Base-by-base conservation (phyloP, 202 grass and related monocot genomes). In the Schoenoplectus tabernaemontani region DNA sequence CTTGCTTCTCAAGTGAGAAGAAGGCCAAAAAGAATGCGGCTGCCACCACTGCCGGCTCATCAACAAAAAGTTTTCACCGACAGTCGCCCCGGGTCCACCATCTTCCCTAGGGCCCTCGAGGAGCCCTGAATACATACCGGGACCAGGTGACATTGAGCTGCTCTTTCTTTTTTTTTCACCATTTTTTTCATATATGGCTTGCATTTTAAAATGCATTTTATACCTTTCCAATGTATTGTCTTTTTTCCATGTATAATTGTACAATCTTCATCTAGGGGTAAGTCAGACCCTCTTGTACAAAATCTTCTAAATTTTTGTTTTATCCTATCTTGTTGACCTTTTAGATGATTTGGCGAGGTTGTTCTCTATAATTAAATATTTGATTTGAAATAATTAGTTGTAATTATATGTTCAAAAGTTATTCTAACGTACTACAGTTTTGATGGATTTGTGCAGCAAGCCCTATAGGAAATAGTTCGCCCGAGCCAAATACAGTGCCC, bases 1-100 rank as follows among this genome's bases (percentile, higher is more conserved):
- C 90, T 85, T 96, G 93, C 69, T 93, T 93, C 82, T 88, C 84
- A 72, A 75, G 82, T 70, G 87, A 92, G 80, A 78, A 80, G 41
- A 84, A 78, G 77, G 4, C 33, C 47, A 61, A 56, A 23, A 65
- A 15, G 6, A 57, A 75, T 3, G 57, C 71, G 39, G 71, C 23
- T 17, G 68, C 80, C 2, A 13, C 22, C 26, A 78, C 79, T 1
- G 15, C 26, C 41, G 69, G 10, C 2, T 30, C 50, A 17, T 4
- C n/a, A n/a, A n/a, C 4, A 74, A 24, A 48, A n/a, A 64, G 12
- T 39, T 43, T 11, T 16, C 9, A 37, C 57, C 59, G 44, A 43
- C 19, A 4, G 15, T 70, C 0, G 82, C 57, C 47, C 56, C 84
- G 4, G 77, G 69, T 39, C 89, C 89, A 80, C 70, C 67, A 12